Percentiles rank a stretch among this genome's conserved stretches.
phyloP scores from a whole-genome alignment of 306 rosid species.

The Fagus crenata region DNA sequence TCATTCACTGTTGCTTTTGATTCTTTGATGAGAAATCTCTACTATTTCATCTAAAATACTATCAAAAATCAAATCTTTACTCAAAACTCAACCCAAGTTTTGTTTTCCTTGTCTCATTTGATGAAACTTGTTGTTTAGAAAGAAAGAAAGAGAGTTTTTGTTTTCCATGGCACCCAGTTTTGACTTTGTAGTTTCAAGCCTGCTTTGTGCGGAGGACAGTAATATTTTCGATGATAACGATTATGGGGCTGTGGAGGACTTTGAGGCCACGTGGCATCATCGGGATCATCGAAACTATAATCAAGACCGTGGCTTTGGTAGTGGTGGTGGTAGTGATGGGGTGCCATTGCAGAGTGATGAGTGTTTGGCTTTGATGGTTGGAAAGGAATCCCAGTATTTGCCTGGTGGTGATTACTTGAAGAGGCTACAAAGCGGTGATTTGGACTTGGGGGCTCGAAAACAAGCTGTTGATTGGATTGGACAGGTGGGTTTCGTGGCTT shows the following conservation, averaged over 20 bases:
- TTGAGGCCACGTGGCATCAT: constrained; percentile 37
- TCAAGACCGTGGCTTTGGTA: constrained; percentile 26
- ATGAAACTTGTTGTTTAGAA: constrained; percentile 5
- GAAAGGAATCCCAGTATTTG: constrained; percentile 62
- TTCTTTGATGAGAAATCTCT: constrained; percentile 19
- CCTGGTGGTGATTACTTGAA: constrained; percentile 54
- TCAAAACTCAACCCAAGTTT: constrained; percentile 23
- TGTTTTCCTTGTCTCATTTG: background rate
- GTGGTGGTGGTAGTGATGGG: constrained; percentile 32
- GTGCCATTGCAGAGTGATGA: constrained; percentile 75
- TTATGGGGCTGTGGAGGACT: constrained; percentile 39
- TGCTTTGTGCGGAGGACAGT: constrained; percentile 75
- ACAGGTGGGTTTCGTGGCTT: constrained; percentile 53
- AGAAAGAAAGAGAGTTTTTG: background rate
- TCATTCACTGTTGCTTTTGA: constrained; percentile 26
- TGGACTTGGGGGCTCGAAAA: constrained; percentile 65
- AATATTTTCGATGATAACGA: constrained; percentile 56
- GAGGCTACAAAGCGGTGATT: constrained; percentile 59
- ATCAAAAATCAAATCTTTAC: constrained; percentile 17
- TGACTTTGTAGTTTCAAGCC: constrained; percentile 65
- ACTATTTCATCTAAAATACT: background rate
- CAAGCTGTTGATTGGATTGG: constrained; percentile 85
- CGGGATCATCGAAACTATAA: constrained; percentile 31
- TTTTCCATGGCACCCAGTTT: constrained; percentile 83
- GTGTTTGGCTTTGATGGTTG: constrained; percentile 58